phyloP scores from a whole-genome alignment of 2,329 filamentous ascomycete genomes.

The Emmonsia crescens region DNA sequence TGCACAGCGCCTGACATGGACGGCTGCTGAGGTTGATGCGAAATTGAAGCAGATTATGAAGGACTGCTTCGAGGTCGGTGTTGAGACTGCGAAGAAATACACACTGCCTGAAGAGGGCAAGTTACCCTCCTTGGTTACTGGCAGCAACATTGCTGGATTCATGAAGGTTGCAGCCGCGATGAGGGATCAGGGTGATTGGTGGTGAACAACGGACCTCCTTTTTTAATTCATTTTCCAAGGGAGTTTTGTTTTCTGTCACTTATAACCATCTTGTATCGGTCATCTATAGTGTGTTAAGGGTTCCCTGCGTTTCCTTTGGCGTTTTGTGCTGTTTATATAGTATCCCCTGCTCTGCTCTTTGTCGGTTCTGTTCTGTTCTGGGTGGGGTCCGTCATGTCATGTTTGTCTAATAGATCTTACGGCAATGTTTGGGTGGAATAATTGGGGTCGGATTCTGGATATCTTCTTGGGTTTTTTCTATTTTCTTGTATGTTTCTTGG shows the following conservation, averaged over 20 bases:
- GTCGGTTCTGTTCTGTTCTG: neutral
- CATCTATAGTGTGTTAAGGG: neutral
- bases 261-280: neutral
- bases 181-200: slow-evolving; percentile 97
- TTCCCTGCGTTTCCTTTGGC: neutral
- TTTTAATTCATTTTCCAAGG: neutral
- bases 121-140: slow-evolving; percentile 80
- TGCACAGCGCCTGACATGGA: slow-evolving; percentile 76
- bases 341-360: neutral
- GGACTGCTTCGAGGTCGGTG: slow-evolving; percentile 78
- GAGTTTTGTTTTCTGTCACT: neutral
- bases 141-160: slow-evolving; percentile 95
- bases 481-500: neutral
- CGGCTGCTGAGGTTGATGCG: slow-evolving; percentile 75
- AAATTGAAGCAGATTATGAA: slow-evolving; percentile 95
- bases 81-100: slow-evolving; percentile 83
- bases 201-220: neutral
- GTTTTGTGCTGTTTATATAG: neutral
- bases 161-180: slow-evolving; percentile 92
- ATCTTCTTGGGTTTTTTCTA: neutral
- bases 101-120: slow-evolving; percentile 67
- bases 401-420: neutral
- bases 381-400: neutral
- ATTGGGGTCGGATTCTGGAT: neutral
- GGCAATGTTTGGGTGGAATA: slow-evolving; percentile 1